A percentile compares a stretch with the other conserved stretches of the same genome.
phyloP scores from a whole-genome alignment of 768 basidiomycete genomes.

The Heimioporus sp. region DNA sequence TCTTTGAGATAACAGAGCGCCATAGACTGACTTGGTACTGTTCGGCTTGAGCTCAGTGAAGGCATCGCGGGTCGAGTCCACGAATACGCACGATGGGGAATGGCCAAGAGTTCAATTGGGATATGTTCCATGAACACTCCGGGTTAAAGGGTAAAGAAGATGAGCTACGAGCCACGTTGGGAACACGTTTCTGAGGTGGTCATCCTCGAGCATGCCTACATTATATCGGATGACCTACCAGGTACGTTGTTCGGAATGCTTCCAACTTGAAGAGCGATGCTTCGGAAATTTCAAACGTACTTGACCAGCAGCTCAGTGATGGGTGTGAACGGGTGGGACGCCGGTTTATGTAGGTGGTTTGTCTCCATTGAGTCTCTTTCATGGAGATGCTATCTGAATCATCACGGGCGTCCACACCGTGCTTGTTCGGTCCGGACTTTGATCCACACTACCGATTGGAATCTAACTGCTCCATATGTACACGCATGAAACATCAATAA shows the following conservation, averaged over 20 bases:
- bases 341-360: conserved; percentile 5
- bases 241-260: conserved; percentile 19
- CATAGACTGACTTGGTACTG: conserved; percentile 17
- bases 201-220: conserved; percentile 6
- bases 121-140: conserved; percentile 18
- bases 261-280: conserved; percentile 7
- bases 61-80: not conserved
- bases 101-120: conserved; percentile 17
- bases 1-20: conserved; percentile 24
- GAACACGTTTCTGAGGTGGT: conserved; percentile 28
- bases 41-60: conserved; percentile 3
- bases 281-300: conserved; percentile 21
- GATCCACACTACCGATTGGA: too few species aligned
- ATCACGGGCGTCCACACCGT: not conserved
- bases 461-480: not conserved
- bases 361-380: conserved; percentile 1
- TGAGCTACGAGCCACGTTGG: conserved; percentile 22
- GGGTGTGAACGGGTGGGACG: conserved; percentile 8
- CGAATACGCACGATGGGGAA: conserved; percentile 20
- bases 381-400: not conserved
- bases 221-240: conserved; percentile 20
- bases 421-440: not conserved
- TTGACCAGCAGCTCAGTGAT: not conserved
- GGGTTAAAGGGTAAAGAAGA: conserved; percentile 26
- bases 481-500: conserved; percentile 5